Evolutionary conservation across 306 rosid genomes (phyloP).

Genomic region (Cucurbita moschata): DNA sequence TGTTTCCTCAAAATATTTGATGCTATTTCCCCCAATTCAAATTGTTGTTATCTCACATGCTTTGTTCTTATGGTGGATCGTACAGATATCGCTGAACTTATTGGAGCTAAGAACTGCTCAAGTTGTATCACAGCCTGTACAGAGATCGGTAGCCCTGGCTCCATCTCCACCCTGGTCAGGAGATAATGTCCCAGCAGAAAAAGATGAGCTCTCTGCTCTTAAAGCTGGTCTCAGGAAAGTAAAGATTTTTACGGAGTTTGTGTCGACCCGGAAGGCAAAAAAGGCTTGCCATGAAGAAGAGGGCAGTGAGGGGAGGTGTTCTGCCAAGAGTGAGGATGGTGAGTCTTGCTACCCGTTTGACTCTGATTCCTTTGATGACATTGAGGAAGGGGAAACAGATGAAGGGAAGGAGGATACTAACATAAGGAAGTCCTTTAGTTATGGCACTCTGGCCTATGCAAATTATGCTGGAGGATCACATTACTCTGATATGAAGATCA

Average conservation of each 20-base stretch:
- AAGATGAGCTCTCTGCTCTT: conserved; percentile 84
- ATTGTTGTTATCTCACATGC: not conserved
- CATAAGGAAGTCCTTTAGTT: conserved; percentile 91
- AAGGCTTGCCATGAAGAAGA: conserved; percentile 69
- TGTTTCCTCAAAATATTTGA: not conserved
- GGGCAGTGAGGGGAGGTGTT: conserved; percentile 77
- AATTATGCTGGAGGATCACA: conserved; percentile 75
- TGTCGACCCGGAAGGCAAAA: conserved; percentile 52
- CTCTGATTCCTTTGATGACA: conserved; percentile 83
- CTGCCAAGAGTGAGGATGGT: conserved; percentile 81
- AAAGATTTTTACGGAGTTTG: conserved; percentile 68
- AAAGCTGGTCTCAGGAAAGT: conserved; percentile 96
- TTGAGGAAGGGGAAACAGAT: conserved; percentile 78
- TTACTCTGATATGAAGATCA: conserved; percentile 39
- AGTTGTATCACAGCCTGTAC: conserved; percentile 48
- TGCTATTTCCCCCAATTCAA: not conserved
- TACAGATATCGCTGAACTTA: conserved; percentile 66
- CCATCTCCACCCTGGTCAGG: conserved; percentile 37
- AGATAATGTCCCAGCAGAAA: conserved; percentile 44
- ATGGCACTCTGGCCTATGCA: conserved; percentile 80
- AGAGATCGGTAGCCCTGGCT: conserved; percentile 48
- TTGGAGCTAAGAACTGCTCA: conserved; percentile 64
- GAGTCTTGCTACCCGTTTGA: conserved; percentile 83
- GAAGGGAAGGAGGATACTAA: conserved; percentile 62
- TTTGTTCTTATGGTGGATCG: not conserved